A percentile compares a stretch with the other conserved stretches of the same genome.
These are phyloP conservation scores for Urochloa ruziziensis DNA, from an alignment of 176 grass and related monocot genomes.

Conservation along the genomic window DNA sequence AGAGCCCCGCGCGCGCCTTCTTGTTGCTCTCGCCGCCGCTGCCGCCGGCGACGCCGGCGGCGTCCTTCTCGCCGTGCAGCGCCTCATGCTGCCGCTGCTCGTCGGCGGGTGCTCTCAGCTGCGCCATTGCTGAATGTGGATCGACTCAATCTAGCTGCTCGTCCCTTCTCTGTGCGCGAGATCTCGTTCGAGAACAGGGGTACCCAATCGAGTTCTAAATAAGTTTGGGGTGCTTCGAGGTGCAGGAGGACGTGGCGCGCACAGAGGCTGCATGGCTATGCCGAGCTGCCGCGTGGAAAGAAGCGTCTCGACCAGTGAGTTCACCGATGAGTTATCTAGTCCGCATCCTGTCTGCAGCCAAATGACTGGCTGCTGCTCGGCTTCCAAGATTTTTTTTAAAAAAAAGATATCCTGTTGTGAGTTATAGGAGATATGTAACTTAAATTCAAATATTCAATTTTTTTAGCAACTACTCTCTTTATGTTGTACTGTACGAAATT, in stretches of 20 bases:
- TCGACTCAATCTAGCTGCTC: background rate
- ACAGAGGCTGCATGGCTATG: background rate
- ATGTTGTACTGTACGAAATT: no score
- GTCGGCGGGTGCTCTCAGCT: background rate
- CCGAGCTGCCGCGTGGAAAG: constrained; percentile 21
- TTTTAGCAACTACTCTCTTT: no score
- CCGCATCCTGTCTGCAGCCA: background rate
- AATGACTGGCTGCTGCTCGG: background rate
- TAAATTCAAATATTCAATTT: no score
- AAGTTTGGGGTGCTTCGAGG: background rate
- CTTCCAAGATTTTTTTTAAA: no score
- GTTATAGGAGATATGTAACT: no score
- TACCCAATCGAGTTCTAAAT: background rate
- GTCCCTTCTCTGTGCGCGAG: background rate
- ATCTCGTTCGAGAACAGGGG: background rate
- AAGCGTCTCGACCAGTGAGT: background rate
- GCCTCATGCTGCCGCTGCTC: constrained; percentile 3
- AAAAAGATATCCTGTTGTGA: no score
- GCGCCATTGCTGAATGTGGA: constrained; percentile 41
- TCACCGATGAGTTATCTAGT: background rate
- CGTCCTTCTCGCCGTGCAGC: background rate
- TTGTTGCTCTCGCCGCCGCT: constrained; percentile 34
- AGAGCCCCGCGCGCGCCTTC: constrained; percentile 51
- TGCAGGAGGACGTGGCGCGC: constrained; percentile 27
- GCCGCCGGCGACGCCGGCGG: background rate